These are phyloP conservation scores for Favolaschia claudopus DNA, from an alignment of 768 basidiomycete species.

Conservation along the genomic window DNA sequence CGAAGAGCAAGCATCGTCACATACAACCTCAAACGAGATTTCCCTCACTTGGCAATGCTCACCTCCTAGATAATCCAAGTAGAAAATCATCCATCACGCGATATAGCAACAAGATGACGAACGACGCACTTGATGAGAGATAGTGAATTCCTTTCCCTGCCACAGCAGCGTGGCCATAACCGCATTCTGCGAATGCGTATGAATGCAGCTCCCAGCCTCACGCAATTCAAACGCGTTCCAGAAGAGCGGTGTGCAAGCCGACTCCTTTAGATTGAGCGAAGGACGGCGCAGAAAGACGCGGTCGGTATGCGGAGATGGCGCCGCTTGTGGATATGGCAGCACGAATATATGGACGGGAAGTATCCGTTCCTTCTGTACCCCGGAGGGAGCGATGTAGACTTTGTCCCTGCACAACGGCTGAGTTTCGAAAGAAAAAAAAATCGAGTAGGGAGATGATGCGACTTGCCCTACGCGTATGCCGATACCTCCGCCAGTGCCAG, in stretches of 20 bases:
- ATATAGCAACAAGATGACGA: background rate
- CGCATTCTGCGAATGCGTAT: slow-evolving; percentile 90
- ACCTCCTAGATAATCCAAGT: slow-evolving; percentile 52
- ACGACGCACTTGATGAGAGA: slow-evolving; percentile 77
- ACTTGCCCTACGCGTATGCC: slow-evolving; percentile 73
- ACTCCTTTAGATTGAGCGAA: slow-evolving; percentile 75
- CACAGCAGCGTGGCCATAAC: slow-evolving; percentile 89
- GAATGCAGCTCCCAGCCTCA: slow-evolving; percentile 85
- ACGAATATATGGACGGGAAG: slow-evolving; percentile 85
- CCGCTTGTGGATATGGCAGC: slow-evolving; percentile 74
- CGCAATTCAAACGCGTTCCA: slow-evolving; percentile 90
- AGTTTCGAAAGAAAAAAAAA: background rate
- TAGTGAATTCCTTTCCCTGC: slow-evolving; percentile 72
- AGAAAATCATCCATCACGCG: slow-evolving; percentile 13
- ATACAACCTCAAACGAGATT: background rate
- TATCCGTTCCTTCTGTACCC: slow-evolving; percentile 92
- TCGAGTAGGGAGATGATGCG: background rate
- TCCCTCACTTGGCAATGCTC: too few relatives aligned
- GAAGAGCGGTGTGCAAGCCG: slow-evolving; percentile 89
- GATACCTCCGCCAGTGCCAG: slow-evolving; percentile 87
- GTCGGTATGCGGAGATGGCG: slow-evolving; percentile 68
- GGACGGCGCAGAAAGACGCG: slow-evolving; percentile 84
- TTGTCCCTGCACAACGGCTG: slow-evolving; percentile 67
- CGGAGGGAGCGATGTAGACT: slow-evolving; percentile 88
- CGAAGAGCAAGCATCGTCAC: background rate